Base-by-base conservation (phyloP, 2,329 filamentous ascomycete genomes). In the Ceratocystis cacaofunesta region DNA sequence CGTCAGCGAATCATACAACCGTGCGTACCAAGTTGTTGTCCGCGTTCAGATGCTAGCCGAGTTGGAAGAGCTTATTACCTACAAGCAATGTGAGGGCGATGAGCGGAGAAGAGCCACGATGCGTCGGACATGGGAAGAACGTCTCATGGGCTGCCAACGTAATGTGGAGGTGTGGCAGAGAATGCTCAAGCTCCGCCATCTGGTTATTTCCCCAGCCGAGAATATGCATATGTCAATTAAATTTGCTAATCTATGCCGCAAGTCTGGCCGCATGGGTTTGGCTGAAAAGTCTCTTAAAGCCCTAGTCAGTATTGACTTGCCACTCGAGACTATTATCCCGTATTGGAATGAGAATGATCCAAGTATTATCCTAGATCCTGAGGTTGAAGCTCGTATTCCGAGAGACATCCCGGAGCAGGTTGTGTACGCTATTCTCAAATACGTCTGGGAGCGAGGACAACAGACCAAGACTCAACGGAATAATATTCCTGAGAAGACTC, bases 211-310 rank as follows among this genome's bases (percentile, higher is more conserved):
- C 0, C 92, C 95, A 0, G 85, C 85, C 43, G 92, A 99, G 74
- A 96, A 96, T 72, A 90, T 95, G 80, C 89, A 95, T 71, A 99
- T 99, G 91, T 96, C 92, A 86, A 97, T 99, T 79, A 99, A 99
- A 74, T 99, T 96, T 74, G 90, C 94, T 71, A 99, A 97, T 71
- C 84, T 99, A 5, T 99, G 95, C 75, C 89, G 95, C 71, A 99
- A 99, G 75, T 96, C 92, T 57, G 89, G 90, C 66, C 88, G 94
- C 36, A 92, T 92, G 81, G 92, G 94, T 8, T 82, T 99, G 61
- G 94, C 94, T 0, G 94, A 99, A 76, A 95, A 96, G 76, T 95
- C 92, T 10, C 78, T 99, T 64, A 92, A 94, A 73, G 90, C 90
- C 68, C 80, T 99, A n/a, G 87, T 96, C 65, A 88, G 87, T 32